phyloP scores from a whole-genome alignment of 768 basidiomycete species.

The Favolaschia claudopus region DNA sequence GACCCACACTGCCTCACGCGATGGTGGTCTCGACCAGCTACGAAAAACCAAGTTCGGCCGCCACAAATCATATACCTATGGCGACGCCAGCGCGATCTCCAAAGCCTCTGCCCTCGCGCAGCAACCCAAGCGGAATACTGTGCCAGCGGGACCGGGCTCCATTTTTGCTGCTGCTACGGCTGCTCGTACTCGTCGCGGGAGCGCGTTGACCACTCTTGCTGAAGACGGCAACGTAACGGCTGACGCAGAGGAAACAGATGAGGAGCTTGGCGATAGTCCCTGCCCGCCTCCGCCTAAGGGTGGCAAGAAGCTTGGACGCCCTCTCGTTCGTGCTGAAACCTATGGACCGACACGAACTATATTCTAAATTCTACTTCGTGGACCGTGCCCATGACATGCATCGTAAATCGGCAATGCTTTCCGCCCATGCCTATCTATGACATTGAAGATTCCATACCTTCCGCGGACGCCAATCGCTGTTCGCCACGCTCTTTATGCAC shows the following conservation, averaged over 20 bases:
- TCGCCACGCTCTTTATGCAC: slow-evolving; percentile 29
- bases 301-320: slow-evolving; percentile 60
- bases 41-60: slow-evolving; percentile 88
- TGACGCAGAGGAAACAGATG: slow-evolving; percentile 78
- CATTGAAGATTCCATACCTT: slow-evolving; percentile 24
- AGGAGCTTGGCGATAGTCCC: slow-evolving; percentile 85
- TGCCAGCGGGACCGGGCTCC: slow-evolving; percentile 59
- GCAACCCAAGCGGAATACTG: slow-evolving; percentile 71
- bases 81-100: slow-evolving; percentile 70
- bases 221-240: slow-evolving; percentile 70
- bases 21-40: slow-evolving; percentile 91
- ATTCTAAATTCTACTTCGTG: slow-evolving; percentile 7
- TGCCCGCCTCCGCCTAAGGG: slow-evolving; percentile 82
- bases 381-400: slow-evolving; percentile 9
- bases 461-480: slow-evolving; percentile 21
- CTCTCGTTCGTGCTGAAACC: slow-evolving; percentile 70
- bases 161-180: slow-evolving; percentile 76
- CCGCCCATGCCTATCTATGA: slow-evolving; percentile 17
- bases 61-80: slow-evolving; percentile 92
- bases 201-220: slow-evolving; percentile 64
- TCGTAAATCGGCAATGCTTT: slow-evolving; percentile 23
- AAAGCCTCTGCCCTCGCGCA: slow-evolving; percentile 47
- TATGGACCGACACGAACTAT: slow-evolving; percentile 69
- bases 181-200: slow-evolving; percentile 67
- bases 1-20: slow-evolving; percentile 76